phyloP scores from a whole-genome alignment of 352 stramenopile species.

The Phytophthora nicotianae region DNA sequence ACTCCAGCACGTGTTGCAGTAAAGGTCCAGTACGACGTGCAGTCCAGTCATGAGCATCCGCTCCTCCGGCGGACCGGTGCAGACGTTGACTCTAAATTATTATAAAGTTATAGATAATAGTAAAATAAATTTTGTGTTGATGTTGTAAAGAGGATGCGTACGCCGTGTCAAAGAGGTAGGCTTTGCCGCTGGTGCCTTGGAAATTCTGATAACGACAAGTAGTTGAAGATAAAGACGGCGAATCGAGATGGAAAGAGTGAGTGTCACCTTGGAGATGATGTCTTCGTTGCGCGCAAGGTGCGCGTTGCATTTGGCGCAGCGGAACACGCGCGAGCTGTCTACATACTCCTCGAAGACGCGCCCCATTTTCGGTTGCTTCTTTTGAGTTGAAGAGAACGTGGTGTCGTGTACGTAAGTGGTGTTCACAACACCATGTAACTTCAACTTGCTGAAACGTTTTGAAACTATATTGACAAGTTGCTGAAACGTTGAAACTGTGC shows the following conservation, averaged over 20 bases:
- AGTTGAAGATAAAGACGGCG: neutral
- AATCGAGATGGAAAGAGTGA: constrained; percentile 3
- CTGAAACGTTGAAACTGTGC: too few relatives aligned
- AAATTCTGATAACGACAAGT: constrained; percentile 57
- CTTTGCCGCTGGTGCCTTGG: constrained; percentile 84
- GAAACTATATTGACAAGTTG: too few relatives aligned
- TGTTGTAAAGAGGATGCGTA: constrained; percentile 25
- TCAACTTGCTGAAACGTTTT: neutral
- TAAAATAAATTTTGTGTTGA: neutral
- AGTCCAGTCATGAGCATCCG: constrained; percentile 94
- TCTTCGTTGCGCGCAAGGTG: constrained; percentile 93
- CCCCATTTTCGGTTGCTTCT: constrained; percentile 44
- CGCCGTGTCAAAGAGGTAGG: constrained; percentile 93
- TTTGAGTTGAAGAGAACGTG: constrained; percentile 8
- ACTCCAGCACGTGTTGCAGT: constrained; percentile 92
- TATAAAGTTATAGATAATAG: constrained; percentile 10
- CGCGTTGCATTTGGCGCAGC: constrained; percentile 90
- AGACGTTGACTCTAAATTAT: constrained; percentile 83
- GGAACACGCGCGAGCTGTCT: constrained; percentile 90
- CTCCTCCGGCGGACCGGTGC: constrained; percentile 86
- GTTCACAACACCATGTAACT: neutral
- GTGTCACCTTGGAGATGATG: constrained; percentile 93
- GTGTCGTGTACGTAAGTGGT: constrained; percentile 4
- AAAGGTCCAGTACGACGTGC: constrained; percentile 94
- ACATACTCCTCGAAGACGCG: constrained; percentile 92